phyloP scores from a whole-genome alignment of 176 grass and related monocot genomes.

The Olyra latifolia region DNA sequence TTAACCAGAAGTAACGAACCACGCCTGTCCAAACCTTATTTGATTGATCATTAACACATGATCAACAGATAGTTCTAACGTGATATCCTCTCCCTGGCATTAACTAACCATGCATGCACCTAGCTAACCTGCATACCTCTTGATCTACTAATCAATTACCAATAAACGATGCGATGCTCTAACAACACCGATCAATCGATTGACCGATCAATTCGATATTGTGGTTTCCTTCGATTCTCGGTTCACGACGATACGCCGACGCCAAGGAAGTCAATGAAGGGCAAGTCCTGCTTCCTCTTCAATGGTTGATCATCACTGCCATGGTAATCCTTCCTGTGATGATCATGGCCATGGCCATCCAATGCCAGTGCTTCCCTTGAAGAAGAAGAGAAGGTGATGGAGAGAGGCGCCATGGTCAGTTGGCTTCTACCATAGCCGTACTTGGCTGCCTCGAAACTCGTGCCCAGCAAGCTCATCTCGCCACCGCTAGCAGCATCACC shows the following conservation, averaged over 20 bases:
- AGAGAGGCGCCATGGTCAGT: slow-evolving; percentile 8
- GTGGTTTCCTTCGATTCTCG: background rate
- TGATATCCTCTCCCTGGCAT: background rate
- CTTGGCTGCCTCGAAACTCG: slow-evolving; percentile 3
- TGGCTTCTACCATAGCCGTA: slow-evolving; percentile 28
- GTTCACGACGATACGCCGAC: slow-evolving; percentile 44
- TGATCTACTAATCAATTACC: background rate
- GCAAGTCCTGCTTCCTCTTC: slow-evolving; percentile 30
- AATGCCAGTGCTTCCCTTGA: slow-evolving; percentile 5
- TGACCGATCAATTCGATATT: background rate
- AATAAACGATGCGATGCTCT: slow-evolving; percentile 21
- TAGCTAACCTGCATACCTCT: background rate
- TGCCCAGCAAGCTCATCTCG: background rate
- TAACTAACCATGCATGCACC: background rate
- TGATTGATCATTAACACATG: slow-evolving; percentile 10
- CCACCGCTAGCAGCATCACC: background rate
- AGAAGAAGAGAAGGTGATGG: slow-evolving; percentile 33
- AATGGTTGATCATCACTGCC: background rate
- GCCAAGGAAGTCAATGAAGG: slow-evolving; percentile 63
- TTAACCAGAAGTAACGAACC: background rate
- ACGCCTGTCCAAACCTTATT: slow-evolving; percentile 34
- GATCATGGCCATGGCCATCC: slow-evolving; percentile 10
- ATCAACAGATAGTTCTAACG: slow-evolving; percentile 18
- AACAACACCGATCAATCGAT: slow-evolving; percentile 18
- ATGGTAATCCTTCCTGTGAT: slow-evolving; percentile 4